These are phyloP conservation scores for Pleurotus cornucopiae DNA, from an alignment of 768 basidiomycete species.

Conservation along the genomic window DNA sequence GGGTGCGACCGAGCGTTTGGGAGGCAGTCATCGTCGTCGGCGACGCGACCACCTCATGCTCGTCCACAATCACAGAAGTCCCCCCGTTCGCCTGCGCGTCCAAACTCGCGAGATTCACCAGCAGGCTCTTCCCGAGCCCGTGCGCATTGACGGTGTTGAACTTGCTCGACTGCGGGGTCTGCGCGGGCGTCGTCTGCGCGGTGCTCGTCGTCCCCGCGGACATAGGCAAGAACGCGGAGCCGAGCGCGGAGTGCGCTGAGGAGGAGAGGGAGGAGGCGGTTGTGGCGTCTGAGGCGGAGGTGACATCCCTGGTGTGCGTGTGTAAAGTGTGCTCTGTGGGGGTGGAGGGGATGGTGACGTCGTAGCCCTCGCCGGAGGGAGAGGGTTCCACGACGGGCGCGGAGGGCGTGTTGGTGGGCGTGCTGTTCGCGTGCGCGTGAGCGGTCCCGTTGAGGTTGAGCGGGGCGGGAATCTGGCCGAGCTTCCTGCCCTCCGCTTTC, in stretches of 20 bases:
- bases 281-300: neutral
- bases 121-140: no score
- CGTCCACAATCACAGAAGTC: no score
- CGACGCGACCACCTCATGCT: no score
- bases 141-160: no score
- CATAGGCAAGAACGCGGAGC: no score
- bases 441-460: neutral
- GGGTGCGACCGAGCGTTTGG: no score
- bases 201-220: no score
- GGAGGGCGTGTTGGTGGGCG: neutral
- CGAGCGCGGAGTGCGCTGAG: conserved; percentile 10
- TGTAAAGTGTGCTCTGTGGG: neutral
- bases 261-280: conserved; percentile 10
- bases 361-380: neutral
- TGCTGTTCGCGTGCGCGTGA: neutral
- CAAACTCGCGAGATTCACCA: no score
- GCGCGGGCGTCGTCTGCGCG: no score
- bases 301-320: neutral
- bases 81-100: no score
- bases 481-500: neutral
- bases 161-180: no score
- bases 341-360: neutral
- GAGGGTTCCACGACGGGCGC: neutral
- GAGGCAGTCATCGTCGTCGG: no score
- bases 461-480: neutral